Evolutionary conservation across 106 monocot genomes (phyloP).

Genomic region (Allium sativum): DNA sequence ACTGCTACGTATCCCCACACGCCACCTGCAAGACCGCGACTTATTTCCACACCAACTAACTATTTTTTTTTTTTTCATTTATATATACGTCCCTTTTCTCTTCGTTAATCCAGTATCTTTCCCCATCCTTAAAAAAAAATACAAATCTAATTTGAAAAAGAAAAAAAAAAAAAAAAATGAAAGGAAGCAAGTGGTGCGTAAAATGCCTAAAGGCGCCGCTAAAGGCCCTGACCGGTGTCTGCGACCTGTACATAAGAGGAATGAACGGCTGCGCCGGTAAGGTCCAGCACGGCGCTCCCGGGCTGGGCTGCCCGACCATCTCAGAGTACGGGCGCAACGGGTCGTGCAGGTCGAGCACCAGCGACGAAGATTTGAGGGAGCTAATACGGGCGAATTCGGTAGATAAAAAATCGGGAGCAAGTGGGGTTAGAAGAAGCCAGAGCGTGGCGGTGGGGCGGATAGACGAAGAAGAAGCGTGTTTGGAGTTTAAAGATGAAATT

Average conservation of each 20-base stretch:
- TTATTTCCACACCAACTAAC: too few relatives aligned
- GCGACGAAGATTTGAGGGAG: slow-evolving; percentile 4
- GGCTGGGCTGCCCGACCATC: not conserved
- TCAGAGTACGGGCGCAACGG: not conserved
- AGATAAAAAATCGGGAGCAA: too few relatives aligned
- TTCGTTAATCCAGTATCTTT: too few relatives aligned
- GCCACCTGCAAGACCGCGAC: too few relatives aligned
- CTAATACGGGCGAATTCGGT: not conserved
- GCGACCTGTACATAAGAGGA: slow-evolving; percentile 17
- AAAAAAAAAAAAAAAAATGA: not conserved
- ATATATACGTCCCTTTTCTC: too few relatives aligned
- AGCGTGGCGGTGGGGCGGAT: slow-evolving; percentile 10
- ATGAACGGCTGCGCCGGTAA: slow-evolving; percentile 12
- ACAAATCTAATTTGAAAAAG: too few relatives aligned
- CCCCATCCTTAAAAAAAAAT: too few relatives aligned
- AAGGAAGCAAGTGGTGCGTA: not conserved
- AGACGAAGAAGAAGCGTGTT: slow-evolving; percentile 13
- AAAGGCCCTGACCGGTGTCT: slow-evolving; percentile 1
- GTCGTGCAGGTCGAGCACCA: not conserved
- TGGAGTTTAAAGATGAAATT: not conserved
- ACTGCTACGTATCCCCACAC: too few relatives aligned
- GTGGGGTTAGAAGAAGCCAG: slow-evolving; percentile 1
- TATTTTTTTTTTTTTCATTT: too few relatives aligned
- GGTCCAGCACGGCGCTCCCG: not conserved
- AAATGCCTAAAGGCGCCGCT: slow-evolving; percentile 2